Evolutionary conservation across 495 filamentous ascomycete species (phyloP).

Genomic region (Penicillium salamii): DNA sequence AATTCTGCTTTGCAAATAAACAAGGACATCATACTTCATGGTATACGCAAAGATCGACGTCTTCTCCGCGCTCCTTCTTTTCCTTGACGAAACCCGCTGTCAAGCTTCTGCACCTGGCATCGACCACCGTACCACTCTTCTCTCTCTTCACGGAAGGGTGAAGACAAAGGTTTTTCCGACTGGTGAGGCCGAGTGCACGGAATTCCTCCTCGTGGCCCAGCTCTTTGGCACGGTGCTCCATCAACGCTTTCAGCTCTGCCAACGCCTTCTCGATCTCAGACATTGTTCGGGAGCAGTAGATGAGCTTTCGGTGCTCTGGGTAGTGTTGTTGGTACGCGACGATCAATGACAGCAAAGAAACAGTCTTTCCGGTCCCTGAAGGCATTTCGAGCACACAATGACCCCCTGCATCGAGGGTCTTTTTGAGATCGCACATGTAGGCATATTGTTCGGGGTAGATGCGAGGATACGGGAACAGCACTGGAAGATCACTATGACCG

Average conservation of each 20-base stretch:
- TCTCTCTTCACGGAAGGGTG: constrained; percentile 94
- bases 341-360: constrained; percentile 92
- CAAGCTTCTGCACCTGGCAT: constrained; percentile 90
- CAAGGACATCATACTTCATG: constrained; percentile 64
- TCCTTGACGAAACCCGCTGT: constrained; percentile 97
- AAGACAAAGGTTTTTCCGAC: constrained; percentile 94
- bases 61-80: constrained; percentile 91
- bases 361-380: constrained; percentile 98
- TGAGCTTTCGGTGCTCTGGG: constrained; percentile 87
- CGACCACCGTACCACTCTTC: constrained; percentile 90
- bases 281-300: constrained; percentile 93
- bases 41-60: constrained; percentile 90
- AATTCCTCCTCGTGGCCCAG: constrained; percentile 91
- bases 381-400: constrained; percentile 99
- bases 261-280: constrained; percentile 78
- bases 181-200: constrained; percentile 84
- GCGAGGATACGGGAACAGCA: constrained; percentile 95
- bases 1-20: background rate
- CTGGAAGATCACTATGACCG: constrained; percentile 70
- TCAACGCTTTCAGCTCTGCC: constrained; percentile 83
- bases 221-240: constrained; percentile 88
- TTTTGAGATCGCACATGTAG: constrained; percentile 99
- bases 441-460: constrained; percentile 99
- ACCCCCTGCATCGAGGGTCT: constrained; percentile 88
- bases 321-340: constrained; percentile 93